Conservation (phyloP, 805 yeast genomes). For the Myxozyma vanderwaltii region DNA sequence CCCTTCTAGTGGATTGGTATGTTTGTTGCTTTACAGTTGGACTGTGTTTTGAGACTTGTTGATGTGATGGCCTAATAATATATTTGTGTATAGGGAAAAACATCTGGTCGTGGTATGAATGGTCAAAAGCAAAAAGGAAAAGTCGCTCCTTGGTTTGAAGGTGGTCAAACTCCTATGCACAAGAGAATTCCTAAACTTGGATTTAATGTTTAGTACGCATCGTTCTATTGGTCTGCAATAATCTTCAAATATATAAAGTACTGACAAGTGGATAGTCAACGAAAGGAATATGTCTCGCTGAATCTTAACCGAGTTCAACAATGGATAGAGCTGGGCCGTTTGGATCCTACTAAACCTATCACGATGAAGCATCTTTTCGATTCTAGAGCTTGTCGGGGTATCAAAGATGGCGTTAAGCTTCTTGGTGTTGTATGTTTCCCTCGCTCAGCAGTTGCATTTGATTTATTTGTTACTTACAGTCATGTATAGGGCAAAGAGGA, state of each 20-base stretch:
- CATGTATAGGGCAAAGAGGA: constrained; percentile 42
- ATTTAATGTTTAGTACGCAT: constrained; percentile 48
- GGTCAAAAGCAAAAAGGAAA: constrained; percentile 97
- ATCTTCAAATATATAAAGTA: not conserved
- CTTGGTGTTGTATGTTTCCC: constrained; percentile 56
- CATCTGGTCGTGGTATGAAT: constrained; percentile 96
- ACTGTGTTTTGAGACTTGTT: not conserved
- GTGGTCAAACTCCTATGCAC: constrained; percentile 95
- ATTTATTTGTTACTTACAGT: constrained; percentile 36
- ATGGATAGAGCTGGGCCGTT: constrained; percentile 68
- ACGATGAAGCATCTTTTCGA: constrained; percentile 77
- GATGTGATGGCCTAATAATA: not conserved
- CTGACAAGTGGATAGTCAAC: not conserved
- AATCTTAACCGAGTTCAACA: constrained; percentile 70
- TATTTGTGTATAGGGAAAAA: constrained; percentile 66
- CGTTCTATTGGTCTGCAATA: not conserved
- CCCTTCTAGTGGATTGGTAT: constrained; percentile 55
- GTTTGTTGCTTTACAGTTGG: no score
- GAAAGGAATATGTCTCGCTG: constrained; percentile 43
- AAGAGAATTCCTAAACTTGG: constrained; percentile 87
- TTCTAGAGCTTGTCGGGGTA: constrained; percentile 69
- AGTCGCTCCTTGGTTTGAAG: constrained; percentile 93
- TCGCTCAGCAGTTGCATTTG: not conserved
- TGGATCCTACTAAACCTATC: constrained; percentile 54
- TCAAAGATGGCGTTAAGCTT: constrained; percentile 79